These are phyloP conservation scores for Dryas alaskensis DNA, from an alignment of 306 rosid species.

Conservation along the genomic window DNA sequence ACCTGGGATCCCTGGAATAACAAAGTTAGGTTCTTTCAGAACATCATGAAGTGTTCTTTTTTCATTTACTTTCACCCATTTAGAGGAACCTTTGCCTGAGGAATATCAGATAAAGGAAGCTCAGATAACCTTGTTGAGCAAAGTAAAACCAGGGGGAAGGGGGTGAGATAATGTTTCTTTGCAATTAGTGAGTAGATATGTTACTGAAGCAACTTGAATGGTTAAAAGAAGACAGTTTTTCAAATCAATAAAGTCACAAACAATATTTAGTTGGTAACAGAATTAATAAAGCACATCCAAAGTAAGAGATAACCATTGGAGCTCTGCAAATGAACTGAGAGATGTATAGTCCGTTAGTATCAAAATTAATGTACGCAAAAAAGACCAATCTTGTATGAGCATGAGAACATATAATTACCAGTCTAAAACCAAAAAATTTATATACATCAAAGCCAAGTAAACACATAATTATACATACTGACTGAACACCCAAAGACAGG, in stretches of 20 bases:
- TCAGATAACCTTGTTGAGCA: neutral
- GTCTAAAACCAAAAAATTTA: neutral
- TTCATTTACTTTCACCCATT: constrained; percentile 82
- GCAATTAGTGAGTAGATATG: neutral
- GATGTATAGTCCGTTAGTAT: too few relatives aligned
- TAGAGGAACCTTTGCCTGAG: constrained; percentile 44
- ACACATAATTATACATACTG: too few relatives aligned
- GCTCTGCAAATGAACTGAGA: neutral
- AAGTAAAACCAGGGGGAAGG: neutral
- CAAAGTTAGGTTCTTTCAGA: constrained; percentile 51
- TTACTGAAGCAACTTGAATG: neutral
- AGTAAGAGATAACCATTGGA: neutral
- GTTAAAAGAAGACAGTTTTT: neutral
- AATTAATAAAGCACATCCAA: neutral
- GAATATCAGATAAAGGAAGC: constrained; percentile 20
- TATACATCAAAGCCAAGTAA: neutral
- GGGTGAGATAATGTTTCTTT: neutral
- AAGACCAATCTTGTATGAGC: neutral
- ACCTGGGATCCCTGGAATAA: constrained; percentile 91
- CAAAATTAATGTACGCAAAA: too few relatives aligned
- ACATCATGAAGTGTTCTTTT: constrained; percentile 57
- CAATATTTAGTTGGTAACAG: neutral
- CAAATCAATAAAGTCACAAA: neutral
- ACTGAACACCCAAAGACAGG: neutral
- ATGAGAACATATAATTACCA: neutral